Evolutionary conservation across 1,284 basidiomycete species (phyloP).

Genomic region (Tilletia walkeri): DNA sequence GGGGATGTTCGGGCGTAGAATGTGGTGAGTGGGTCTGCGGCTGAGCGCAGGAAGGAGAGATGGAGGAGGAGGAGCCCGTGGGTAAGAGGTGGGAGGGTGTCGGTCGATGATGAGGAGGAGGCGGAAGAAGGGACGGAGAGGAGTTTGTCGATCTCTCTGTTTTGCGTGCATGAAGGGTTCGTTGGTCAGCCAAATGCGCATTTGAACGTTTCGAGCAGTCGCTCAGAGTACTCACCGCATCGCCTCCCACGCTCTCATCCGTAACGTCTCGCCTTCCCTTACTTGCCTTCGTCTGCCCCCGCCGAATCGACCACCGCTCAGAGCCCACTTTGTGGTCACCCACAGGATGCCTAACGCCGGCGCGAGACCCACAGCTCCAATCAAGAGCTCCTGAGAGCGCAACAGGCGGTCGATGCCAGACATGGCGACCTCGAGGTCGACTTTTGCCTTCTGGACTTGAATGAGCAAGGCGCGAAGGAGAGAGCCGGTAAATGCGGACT

Average conservation of each 20-base stretch:
- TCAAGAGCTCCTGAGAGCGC: conserved; percentile 91
- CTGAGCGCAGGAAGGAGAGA: conserved; percentile 67
- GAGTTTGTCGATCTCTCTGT: conserved; percentile 56
- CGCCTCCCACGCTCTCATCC: conserved; percentile 57
- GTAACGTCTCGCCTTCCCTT: conserved; percentile 50
- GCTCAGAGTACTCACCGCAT: conserved; percentile 54
- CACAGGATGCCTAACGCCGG: conserved; percentile 82
- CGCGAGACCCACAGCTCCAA: conserved; percentile 94
- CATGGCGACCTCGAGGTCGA: conserved; percentile 84
- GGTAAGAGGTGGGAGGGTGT: conserved; percentile 59
- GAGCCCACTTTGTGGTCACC: conserved; percentile 57
- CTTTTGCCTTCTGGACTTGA: conserved; percentile 95
- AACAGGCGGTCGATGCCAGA: conserved; percentile 85
- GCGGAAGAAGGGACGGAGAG: conserved; percentile 37
- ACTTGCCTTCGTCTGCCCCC: neutral
- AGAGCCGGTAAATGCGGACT: conserved; percentile 75
- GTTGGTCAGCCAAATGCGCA: neutral
- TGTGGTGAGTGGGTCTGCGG: conserved; percentile 55
- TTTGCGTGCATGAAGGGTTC: neutral
- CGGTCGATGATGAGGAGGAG: conserved; percentile 38
- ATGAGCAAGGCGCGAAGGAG: conserved; percentile 83
- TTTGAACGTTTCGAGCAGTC: no score
- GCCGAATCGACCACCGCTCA: conserved; percentile 56
- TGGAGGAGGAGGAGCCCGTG: conserved; percentile 73
- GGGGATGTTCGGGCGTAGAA: conserved; percentile 25